These are phyloP conservation scores for Dispira parvispora DNA, from an alignment of 192 early-diverging fungal genomes.

Conservation along the genomic window DNA sequence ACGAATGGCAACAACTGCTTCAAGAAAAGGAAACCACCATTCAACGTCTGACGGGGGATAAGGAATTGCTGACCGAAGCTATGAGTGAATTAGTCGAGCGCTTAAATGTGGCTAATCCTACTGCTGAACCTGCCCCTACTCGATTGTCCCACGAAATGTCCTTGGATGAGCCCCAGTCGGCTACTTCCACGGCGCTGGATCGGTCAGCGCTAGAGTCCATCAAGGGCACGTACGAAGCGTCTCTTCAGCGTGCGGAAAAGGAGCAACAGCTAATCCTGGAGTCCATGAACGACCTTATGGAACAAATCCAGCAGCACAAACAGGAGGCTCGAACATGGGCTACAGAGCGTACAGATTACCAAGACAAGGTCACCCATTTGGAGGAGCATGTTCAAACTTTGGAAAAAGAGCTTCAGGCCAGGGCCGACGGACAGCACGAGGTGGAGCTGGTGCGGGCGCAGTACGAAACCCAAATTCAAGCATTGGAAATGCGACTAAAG, in stretches of 20 bases:
- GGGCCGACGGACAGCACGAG: too few species aligned
- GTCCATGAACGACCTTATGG: slow-evolving; percentile 5
- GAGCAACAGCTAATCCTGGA: neutral
- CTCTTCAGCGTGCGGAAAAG: neutral
- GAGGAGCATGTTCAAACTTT: neutral
- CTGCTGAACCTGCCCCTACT: too few species aligned
- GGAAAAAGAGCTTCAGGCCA: neutral
- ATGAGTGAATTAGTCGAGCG: neutral
- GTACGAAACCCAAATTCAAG: neutral
- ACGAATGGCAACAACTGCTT: too few species aligned
- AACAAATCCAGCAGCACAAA: neutral
- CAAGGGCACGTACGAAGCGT: neutral
- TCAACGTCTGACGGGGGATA: neutral
- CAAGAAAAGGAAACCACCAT: neutral
- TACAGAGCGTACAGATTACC: neutral
- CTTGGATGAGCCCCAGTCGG: too few species aligned
- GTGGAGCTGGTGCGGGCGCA: neutral
- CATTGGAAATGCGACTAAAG: neutral
- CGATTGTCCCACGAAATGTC: too few species aligned
- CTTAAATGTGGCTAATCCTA: too few species aligned
- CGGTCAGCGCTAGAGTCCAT: neutral
- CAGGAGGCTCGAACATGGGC: neutral
- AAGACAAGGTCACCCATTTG: neutral
- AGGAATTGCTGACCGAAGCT: slow-evolving; percentile 1
- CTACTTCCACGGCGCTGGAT: too few species aligned